Base-by-base conservation (phyloP, 169 alveolate genomes). In the Theileria parva region DNA sequence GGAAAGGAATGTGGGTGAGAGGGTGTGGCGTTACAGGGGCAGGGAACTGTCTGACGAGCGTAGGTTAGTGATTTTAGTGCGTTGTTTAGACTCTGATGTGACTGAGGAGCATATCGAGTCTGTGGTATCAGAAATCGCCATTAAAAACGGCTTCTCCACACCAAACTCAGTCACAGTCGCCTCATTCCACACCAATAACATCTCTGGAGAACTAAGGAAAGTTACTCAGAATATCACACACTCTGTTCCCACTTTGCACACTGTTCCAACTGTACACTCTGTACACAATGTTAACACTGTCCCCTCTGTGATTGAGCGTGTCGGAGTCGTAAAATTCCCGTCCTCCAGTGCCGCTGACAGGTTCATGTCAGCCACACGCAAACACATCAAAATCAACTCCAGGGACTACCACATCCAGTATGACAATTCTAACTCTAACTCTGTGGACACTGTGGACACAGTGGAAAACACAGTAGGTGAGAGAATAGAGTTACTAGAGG, bases 71-170 rank as follows among this genome's bases (percentile, higher is more conserved):
- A 74, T 77, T 11, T 32, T 85, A 66, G 80, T 85, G 19, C 57
- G 87, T 4, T 69, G 70, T 63, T 73, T 85, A 34, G 80, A 23
- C 15, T 27, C 57, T 39, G 59, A 80, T 19, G 79, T 87, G 27
- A 70, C 89, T 17, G 93, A 79, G 34, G 93, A 91, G 11, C 91
- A 91, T 17, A 86, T 91, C 15, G 95, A 91, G 72, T 74, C 67
- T 0, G 78, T 67, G 15, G 77, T 91, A n/a, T 81, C 92, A 64
- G 91, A 87, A 30, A 59, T 88, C 23, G 86, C 92, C 28, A 91
- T 91, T 9, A 67, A 77, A 64, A 74, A 87, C 63, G 95, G 92
- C 5, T 80, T 81, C 32, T 91, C 95, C 0, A 80, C 91, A 0
- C 95, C 95, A 0, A 67, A 85, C 64, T 19, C 77, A 0, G 91